These are phyloP conservation scores for Saccharomyces eubayanus DNA, from an alignment of 805 yeast species.

Conservation along the genomic window DNA sequence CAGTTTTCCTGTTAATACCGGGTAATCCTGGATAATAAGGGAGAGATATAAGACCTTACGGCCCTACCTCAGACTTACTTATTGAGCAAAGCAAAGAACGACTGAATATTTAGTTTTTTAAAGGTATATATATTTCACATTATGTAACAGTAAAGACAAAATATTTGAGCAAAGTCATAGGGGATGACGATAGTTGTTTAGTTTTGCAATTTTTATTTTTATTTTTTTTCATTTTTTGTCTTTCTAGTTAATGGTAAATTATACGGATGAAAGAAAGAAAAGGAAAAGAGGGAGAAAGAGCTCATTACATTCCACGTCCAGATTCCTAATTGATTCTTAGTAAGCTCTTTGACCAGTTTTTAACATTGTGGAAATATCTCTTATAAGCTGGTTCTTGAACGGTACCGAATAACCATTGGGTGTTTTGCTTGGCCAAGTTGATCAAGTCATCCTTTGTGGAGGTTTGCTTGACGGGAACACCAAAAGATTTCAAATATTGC, in stretches of 20 bases:
- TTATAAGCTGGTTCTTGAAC: conserved; percentile 22
- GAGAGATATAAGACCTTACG: background rate
- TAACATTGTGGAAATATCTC: conserved; percentile 12
- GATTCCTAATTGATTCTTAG: background rate
- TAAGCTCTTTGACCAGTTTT: background rate
- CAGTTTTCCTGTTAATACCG: background rate
- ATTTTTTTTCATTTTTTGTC: background rate
- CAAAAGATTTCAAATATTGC: conserved; percentile 36
- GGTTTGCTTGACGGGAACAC: conserved; percentile 23
- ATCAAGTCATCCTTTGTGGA: conserved; percentile 32
- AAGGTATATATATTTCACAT: background rate
- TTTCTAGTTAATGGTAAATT: background rate
- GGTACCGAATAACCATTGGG: conserved; percentile 32
- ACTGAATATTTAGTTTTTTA: background rate
- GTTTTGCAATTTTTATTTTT: background rate
- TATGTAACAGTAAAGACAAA: background rate
- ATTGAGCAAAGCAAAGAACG: too few species aligned
- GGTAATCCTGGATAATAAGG: background rate
- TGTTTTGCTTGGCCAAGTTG: conserved; percentile 35
- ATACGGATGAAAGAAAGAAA: background rate
- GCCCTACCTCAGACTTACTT: background rate
- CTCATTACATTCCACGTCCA: background rate
- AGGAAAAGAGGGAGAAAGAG: background rate
- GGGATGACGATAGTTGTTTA: background rate
- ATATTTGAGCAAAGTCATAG: background rate